Evolutionary conservation across 2,329 filamentous ascomycete species (phyloP).

Genomic region (Neodidymelliopsis sp.): DNA sequence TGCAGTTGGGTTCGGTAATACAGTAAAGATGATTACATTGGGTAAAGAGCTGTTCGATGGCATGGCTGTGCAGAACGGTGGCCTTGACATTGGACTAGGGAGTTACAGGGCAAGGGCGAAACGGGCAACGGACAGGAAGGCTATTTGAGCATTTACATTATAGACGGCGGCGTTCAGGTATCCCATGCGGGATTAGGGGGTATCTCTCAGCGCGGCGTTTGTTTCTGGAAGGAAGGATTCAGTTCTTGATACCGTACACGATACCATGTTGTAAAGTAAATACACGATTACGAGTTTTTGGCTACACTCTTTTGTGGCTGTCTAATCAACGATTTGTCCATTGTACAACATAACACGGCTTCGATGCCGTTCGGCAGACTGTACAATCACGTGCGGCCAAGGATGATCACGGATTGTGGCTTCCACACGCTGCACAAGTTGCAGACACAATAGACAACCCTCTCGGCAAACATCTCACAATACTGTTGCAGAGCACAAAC

Average conservation of each 20-base stretch:
- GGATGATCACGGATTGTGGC: slow-evolving; percentile 5
- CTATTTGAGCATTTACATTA: slow-evolving; percentile 1
- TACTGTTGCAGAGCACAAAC: background rate
- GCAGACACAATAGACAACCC: slow-evolving; percentile 1
- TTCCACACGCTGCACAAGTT: too few relatives aligned
- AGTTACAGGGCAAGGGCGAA: slow-evolving; percentile 9
- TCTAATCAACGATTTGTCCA: too few relatives aligned
- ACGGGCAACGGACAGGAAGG: slow-evolving; percentile 9
- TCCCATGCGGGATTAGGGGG: background rate
- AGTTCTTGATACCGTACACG: slow-evolving; percentile 3
- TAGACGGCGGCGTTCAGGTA: slow-evolving; percentile 8
- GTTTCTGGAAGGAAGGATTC: background rate
- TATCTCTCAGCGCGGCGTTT: slow-evolving; percentile 11
- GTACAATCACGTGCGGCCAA: slow-evolving; percentile 16
- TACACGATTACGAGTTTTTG: background rate
- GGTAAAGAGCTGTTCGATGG: slow-evolving; percentile 70
- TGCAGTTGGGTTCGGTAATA: slow-evolving; percentile 75
- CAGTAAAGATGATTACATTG: slow-evolving; percentile 73
- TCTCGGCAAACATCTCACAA: background rate
- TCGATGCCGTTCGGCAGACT: background rate
- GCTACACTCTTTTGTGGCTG: too few relatives aligned
- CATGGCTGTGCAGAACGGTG: slow-evolving; percentile 10
- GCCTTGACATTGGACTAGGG: slow-evolving; percentile 4
- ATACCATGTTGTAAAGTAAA: slow-evolving; percentile 11
- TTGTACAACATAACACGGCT: too few relatives aligned